phyloP scores from a whole-genome alignment of 2,329 filamentous ascomycete species.

The Botrytis cinerea region DNA sequence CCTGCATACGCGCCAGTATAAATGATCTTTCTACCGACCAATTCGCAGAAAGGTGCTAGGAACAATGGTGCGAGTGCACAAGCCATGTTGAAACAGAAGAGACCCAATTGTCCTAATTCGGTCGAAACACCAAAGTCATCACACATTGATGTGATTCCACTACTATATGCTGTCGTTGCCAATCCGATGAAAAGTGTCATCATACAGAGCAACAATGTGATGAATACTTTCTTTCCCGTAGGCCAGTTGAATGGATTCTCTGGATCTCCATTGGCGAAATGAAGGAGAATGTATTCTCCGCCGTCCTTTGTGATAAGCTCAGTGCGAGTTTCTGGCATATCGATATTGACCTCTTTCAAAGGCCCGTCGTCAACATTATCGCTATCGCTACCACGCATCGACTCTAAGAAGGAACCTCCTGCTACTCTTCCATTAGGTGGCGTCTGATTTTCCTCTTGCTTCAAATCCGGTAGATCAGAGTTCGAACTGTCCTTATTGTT shows the following conservation, averaged over 20 bases:
- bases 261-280: conserved; percentile 49
- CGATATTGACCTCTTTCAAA: conserved; percentile 48
- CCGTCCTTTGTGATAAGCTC: conserved; percentile 47
- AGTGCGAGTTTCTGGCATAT: conserved; percentile 52
- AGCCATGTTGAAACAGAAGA: conserved; percentile 78
- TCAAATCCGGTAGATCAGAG: conserved; percentile 19
- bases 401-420: conserved; percentile 45
- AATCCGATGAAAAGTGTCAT: conserved; percentile 58
- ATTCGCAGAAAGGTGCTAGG: conserved; percentile 81
- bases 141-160: conserved; percentile 50
- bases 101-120: conserved; percentile 50
- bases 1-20: conserved; percentile 62
- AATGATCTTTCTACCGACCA: conserved; percentile 80
- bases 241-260: conserved; percentile 57
- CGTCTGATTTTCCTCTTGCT: conserved; percentile 31
- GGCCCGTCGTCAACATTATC: conserved; percentile 39
- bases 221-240: conserved; percentile 47
- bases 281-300: conserved; percentile 49
- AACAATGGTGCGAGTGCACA: conserved; percentile 82
- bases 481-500: background rate
- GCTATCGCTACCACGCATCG: conserved; percentile 41
- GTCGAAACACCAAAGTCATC: conserved; percentile 47
- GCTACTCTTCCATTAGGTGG: conserved; percentile 42
- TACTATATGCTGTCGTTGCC: conserved; percentile 55
- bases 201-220: conserved; percentile 50